Conservation (phyloP, 2,329 filamentous ascomycete genomes). For the Shiraia sp. region DNA sequence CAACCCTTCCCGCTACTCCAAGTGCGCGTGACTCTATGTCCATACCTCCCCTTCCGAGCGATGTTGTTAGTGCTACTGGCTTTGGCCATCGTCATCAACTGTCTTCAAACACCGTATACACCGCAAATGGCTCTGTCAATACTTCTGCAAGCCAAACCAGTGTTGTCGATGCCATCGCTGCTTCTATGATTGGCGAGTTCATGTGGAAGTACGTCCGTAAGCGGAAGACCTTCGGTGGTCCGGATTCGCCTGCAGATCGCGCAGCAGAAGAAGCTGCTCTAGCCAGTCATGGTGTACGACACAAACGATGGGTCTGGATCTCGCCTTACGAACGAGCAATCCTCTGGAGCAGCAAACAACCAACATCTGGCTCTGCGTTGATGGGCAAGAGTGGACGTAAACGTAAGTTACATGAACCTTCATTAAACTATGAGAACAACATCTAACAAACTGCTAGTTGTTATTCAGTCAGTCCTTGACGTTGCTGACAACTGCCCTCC, state of each 20-base stretch:
- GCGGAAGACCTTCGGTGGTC: conserved; percentile 86
- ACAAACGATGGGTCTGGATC: conserved; percentile 98
- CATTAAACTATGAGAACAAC: conserved; percentile 20
- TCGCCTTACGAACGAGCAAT: conserved; percentile 95
- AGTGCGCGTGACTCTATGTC: conserved; percentile 70
- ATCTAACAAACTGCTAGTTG: conserved; percentile 59
- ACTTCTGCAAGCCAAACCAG: conserved; percentile 70
- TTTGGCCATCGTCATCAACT: conserved; percentile 59
- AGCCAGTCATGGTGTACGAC: conserved; percentile 72
- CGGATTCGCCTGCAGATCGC: conserved; percentile 57
- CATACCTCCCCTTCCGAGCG: conserved; percentile 72
- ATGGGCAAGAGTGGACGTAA: conserved; percentile 95
- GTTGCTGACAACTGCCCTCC: conserved; percentile 91
- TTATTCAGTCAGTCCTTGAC: conserved; percentile 93
- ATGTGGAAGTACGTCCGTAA: conserved; percentile 90
- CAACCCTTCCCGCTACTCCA: conserved; percentile 69
- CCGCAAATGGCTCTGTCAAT: conserved; percentile 59
- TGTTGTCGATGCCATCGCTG: conserved; percentile 94
- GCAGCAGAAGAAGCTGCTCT: conserved; percentile 62
- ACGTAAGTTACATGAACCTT: conserved; percentile 62
- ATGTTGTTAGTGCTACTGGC: conserved; percentile 61
- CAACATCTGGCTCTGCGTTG: conserved; percentile 81
- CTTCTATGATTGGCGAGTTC: conserved; percentile 98
- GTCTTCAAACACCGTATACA: conserved; percentile 64
- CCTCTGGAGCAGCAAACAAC: conserved; percentile 98